Base-by-base conservation (phyloP, 768 basidiomycete genomes). In the Hypholoma sublateritium region DNA sequence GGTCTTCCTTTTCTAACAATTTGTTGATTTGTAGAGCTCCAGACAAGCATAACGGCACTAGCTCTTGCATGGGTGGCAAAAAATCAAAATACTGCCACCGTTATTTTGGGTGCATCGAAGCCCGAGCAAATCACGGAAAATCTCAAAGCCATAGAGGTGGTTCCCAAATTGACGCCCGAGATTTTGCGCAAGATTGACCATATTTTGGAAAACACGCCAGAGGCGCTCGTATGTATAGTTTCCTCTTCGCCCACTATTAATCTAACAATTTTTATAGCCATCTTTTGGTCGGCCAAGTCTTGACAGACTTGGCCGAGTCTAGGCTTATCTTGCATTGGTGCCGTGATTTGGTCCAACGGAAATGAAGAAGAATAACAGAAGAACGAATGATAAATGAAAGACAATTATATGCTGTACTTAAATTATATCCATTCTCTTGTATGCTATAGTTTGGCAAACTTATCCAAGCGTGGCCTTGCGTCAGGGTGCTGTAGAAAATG, bases 21-120 rank as follows among this genome's bases (percentile, higher is more conserved):
- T n/a, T 2, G 36, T 6, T 36, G 34, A 49, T n/a, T 21, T 43
- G 21, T 5, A 73, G 72, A 73, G 56, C 64, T 75, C 2, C 61
- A 81, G 74, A 67, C 80, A 78, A 62, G 81, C 75, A 68, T 77
- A 43, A 72, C 81, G 17, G 80, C 83, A 6, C 80, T 95, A 24
- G 87, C 93, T 0, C 81, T 94, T 39, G 91, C 91, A 5, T 94
- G 91, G 90, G 77, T 87, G 3, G 82, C 86, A 14, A 78, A 73
- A 64, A 87, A 89, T 69, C 80, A 85, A 13, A 86, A 86, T 68
- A 87, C 84, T 0, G 80, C 78, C 51, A 86, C 83, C 1, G 79
- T 89, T 55, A 88, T 90, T 62, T 80, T 89, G 48, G 89, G 89
- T 16, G 89, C 85, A 1, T 77, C 84, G n/a, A 82, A 76, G 59